Evolutionary conservation across 805 yeast genomes (phyloP).

Genomic region (Candida glaebosa): DNA sequence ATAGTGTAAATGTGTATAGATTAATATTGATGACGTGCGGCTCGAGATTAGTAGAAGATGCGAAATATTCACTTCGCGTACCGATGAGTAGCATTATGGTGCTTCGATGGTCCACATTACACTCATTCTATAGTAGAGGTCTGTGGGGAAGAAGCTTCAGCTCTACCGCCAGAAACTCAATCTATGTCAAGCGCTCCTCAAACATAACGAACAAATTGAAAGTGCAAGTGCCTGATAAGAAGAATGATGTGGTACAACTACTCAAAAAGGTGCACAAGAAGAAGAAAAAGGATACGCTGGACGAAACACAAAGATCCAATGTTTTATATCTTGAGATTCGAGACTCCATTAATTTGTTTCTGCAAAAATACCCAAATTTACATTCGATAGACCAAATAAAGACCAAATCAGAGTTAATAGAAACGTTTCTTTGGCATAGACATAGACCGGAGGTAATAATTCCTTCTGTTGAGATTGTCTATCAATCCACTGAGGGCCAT

Average conservation of each 20-base stretch:
- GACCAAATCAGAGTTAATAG: constrained; percentile 20
- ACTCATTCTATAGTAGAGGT: background rate
- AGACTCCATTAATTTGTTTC: constrained; percentile 15
- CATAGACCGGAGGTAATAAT: constrained; percentile 14
- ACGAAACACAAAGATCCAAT: constrained; percentile 23
- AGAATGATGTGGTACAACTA: background rate
- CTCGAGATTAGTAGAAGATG: constrained; percentile 3
- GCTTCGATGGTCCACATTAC: background rate
- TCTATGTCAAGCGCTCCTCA: background rate
- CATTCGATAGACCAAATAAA: constrained; percentile 14
- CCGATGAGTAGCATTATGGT: background rate
- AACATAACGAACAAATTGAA: background rate
- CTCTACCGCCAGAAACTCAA: no score
- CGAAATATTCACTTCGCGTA: background rate
- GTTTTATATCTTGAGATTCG: constrained; percentile 23
- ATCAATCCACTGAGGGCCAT: constrained; percentile 32
- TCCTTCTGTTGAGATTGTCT: constrained; percentile 30
- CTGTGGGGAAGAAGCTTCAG: background rate
- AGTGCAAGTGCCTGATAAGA: background rate
- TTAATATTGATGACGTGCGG: background rate
- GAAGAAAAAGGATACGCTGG: constrained; percentile 30
- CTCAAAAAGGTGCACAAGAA: constrained; percentile 12
- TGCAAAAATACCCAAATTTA: background rate
- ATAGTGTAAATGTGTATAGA: constrained; percentile 4
- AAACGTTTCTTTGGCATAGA: constrained; percentile 20